phyloP scores from a whole-genome alignment of 2,329 filamentous ascomycete genomes.

The Hypomyces rosellus region DNA sequence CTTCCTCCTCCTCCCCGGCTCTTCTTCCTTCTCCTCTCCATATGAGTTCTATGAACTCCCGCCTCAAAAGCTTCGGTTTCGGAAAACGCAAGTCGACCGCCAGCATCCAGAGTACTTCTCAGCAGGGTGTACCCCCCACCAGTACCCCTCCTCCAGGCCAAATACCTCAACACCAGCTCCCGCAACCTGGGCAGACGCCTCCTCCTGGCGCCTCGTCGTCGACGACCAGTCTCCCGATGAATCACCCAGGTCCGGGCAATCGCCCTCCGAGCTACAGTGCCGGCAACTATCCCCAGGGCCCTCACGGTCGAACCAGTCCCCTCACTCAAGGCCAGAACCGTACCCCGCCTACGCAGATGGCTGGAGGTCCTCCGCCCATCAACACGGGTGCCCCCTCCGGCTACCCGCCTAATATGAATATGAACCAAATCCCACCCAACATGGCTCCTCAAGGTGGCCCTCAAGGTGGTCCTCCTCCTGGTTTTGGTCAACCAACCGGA shows the following conservation, averaged over 20 bases:
- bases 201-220: conserved; percentile 37
- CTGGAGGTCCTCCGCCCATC: conserved; percentile 60
- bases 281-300: conserved; percentile 42
- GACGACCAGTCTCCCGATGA: conserved; percentile 50
- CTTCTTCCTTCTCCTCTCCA: conserved; percentile 20
- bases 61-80: conserved; percentile 74
- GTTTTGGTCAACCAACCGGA: conserved; percentile 38
- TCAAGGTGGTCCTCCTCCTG: conserved; percentile 34
- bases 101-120: conserved; percentile 46
- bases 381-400: conserved; percentile 57
- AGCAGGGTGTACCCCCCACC: conserved; percentile 34
- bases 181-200: conserved; percentile 28
- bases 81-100: conserved; percentile 69
- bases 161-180: conserved; percentile 43
- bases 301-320: conserved; percentile 49
- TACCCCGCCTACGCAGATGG: conserved; percentile 54
- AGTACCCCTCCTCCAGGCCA: conserved; percentile 37
- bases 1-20: conserved; percentile 17
- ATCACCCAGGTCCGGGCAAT: conserved; percentile 53
- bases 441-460: conserved; percentile 25
- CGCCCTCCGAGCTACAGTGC: conserved; percentile 59
- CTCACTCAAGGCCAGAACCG: conserved; percentile 43
- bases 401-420: conserved; percentile 51
- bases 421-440: conserved; percentile 36
- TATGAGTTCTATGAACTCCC: conserved; percentile 75